Percentiles rank a stretch among this genome's conserved stretches.
phyloP scores from a whole-genome alignment of 139 green algal genomes.

The Yamagishiella unicocca region DNA sequence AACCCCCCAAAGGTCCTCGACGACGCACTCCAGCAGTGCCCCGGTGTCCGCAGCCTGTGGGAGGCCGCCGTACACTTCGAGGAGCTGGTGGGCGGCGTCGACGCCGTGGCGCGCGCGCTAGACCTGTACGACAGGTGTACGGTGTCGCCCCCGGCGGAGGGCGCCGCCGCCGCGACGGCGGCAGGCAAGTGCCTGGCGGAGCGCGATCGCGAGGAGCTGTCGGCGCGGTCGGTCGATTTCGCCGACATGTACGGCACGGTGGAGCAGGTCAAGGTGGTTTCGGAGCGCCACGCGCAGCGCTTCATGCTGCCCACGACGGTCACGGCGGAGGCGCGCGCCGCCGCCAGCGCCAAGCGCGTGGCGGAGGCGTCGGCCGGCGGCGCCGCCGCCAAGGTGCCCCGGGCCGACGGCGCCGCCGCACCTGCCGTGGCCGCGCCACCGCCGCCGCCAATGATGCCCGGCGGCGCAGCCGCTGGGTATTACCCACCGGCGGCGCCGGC shows the following conservation, averaged over 20 bases:
- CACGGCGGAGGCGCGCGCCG: conserved; percentile 48
- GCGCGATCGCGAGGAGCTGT: conserved; percentile 74
- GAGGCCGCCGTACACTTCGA: conserved; percentile 81
- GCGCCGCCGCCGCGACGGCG: neutral
- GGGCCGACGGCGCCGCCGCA: neutral
- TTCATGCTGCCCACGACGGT: conserved; percentile 66
- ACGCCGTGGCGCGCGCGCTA: conserved; percentile 59
- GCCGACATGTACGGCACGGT: conserved; percentile 67
- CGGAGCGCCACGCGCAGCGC: conserved; percentile 55
- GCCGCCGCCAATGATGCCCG: conserved; percentile 30
- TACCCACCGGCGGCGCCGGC: neutral
- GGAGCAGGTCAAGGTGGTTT: conserved; percentile 29
- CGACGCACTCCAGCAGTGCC: conserved; percentile 56
- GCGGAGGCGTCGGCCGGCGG: neutral
- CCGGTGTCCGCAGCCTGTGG: conserved; percentile 67
- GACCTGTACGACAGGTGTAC: conserved; percentile 64
- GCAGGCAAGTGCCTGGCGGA: conserved; percentile 38
- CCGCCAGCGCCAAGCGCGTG: conserved; percentile 38
- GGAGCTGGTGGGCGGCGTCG: conserved; percentile 54
- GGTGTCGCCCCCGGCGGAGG: conserved; percentile 2
- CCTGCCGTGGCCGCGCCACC: neutral
- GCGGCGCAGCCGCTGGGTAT: neutral
- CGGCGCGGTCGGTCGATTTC: conserved; percentile 66
- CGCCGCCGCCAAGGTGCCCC: neutral
- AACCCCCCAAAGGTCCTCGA: conserved; percentile 57